Evolutionary conservation across 2,329 filamentous ascomycete species (phyloP), one percentile per base, ranked within the genome.

Genomic region (Elsinoe perseae): DNA sequence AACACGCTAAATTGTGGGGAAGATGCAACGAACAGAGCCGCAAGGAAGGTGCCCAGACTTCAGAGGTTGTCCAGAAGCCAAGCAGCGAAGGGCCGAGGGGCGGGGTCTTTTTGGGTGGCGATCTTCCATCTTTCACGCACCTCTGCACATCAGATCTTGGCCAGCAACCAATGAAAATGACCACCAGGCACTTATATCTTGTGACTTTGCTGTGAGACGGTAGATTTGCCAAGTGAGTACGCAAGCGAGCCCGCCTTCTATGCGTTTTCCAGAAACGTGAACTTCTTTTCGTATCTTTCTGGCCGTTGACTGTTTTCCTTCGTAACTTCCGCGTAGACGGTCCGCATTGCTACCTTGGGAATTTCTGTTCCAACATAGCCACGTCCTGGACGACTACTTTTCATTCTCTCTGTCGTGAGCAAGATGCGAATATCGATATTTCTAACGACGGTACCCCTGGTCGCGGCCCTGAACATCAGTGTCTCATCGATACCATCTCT

Each of bases 1-100:
- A 52, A 52, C 48, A 52, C 48, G 48, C 48, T 32, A 36, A 52
- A 38, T 9, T 52, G 48, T 38, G 48, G 48, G 25, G 48, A 25
- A 36, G 48, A 7, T 30, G 48, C 30, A 32, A 52, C 48, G 32
- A 44, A 21, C 40, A 44, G 40, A 44, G 40, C 40, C 40, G 40
- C 40, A 44, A 36, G 12, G n/a, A 14, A 7, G 32, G n/a, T 36
- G 4, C 9, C 5, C 28, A 30, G 28, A 8, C 5, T 36, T 21
- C n/a, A 44, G 23, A 28, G 48, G 48, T 52, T 20, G 48, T 12
- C 48, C 6, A 52, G 48, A 52, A 38, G 48, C 28, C 12, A 25
- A 36, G 18, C 10, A 36, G 30, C 27, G 48, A 50, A 32, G 44
- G 27, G 12, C 10, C 18, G 20, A 21, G 12, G 12, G 28, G n/a